These are phyloP conservation scores for Avena insularis DNA, from an alignment of 176 grass and related monocot species.

Conservation along the genomic window DNA sequence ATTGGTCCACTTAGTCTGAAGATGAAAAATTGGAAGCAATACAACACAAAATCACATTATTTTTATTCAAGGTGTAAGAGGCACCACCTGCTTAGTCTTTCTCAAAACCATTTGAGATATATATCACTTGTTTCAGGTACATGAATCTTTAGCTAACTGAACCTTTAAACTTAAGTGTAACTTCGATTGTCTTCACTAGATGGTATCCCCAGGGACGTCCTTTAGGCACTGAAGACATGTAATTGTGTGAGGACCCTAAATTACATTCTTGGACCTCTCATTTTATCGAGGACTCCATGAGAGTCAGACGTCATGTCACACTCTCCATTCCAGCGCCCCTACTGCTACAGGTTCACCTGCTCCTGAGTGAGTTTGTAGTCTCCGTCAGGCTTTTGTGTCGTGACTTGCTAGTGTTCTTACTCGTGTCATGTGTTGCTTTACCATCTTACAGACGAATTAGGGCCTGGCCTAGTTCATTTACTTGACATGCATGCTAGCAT, in stretches of 20 bases:
- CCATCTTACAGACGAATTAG: neutral
- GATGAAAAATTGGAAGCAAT: neutral
- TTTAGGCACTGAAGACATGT: neutral
- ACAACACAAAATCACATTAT: neutral
- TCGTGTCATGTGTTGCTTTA: neutral
- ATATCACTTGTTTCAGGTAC: neutral
- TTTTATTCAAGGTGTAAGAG: neutral
- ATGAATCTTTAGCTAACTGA: neutral
- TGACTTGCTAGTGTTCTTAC: neutral
- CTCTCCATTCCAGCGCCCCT: neutral
- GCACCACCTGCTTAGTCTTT: neutral
- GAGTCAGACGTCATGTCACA: neutral
- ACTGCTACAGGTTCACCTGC: neutral
- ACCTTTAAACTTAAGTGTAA: neutral
- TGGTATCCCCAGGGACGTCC: neutral
- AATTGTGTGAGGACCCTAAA: neutral
- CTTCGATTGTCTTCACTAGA: neutral
- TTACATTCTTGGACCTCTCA: neutral
- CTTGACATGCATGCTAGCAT: neutral
- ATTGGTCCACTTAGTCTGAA: neutral
- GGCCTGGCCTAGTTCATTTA: neutral
- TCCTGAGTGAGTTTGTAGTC: neutral
- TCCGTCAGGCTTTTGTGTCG: neutral
- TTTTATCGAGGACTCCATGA: neutral
- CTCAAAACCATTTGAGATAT: neutral